phyloP scores from a whole-genome alignment of 2,329 filamentous ascomycete genomes.

The Aspergillus jensenii region DNA sequence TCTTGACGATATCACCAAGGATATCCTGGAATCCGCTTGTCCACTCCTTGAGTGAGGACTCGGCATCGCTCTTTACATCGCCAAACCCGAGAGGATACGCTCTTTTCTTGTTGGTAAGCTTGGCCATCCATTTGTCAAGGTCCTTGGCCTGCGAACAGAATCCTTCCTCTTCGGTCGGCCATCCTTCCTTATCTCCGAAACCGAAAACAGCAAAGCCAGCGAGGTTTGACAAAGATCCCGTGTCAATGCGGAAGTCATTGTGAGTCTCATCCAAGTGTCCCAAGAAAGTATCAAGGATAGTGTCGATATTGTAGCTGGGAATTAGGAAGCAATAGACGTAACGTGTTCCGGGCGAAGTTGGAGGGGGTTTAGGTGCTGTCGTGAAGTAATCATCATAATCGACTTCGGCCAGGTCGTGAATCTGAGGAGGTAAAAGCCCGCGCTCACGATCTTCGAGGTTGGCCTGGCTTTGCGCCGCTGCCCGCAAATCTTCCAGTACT shows the following conservation, averaged over 20 bases:
- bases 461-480: slow-evolving; percentile 32
- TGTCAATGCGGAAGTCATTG: slow-evolving; percentile 95
- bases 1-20: slow-evolving; percentile 58
- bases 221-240: slow-evolving; percentile 71
- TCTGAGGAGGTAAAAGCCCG: slow-evolving; percentile 57
- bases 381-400: slow-evolving; percentile 95
- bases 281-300: slow-evolving; percentile 82
- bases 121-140: slow-evolving; percentile 96
- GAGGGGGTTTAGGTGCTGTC: slow-evolving; percentile 62
- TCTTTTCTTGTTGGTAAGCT: slow-evolving; percentile 79
- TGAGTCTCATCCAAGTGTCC: slow-evolving; percentile 89
- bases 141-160: slow-evolving; percentile 92
- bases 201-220: slow-evolving; percentile 93
- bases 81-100: slow-evolving; percentile 87
- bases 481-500: slow-evolving; percentile 59
- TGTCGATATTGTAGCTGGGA: slow-evolving; percentile 94
- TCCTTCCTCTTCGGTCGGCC: slow-evolving; percentile 85
- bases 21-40: slow-evolving; percentile 69
- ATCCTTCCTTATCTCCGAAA: slow-evolving; percentile 85
- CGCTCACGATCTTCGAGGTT: slow-evolving; percentile 24
- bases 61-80: slow-evolving; percentile 75
- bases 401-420: slow-evolving; percentile 78
- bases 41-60: slow-evolving; percentile 73
- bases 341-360: slow-evolving; percentile 50
- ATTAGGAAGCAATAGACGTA: slow-evolving; percentile 82